These are phyloP conservation scores for Metschnikowia proteae DNA, from an alignment of 805 yeast species.

Conservation along the genomic window DNA sequence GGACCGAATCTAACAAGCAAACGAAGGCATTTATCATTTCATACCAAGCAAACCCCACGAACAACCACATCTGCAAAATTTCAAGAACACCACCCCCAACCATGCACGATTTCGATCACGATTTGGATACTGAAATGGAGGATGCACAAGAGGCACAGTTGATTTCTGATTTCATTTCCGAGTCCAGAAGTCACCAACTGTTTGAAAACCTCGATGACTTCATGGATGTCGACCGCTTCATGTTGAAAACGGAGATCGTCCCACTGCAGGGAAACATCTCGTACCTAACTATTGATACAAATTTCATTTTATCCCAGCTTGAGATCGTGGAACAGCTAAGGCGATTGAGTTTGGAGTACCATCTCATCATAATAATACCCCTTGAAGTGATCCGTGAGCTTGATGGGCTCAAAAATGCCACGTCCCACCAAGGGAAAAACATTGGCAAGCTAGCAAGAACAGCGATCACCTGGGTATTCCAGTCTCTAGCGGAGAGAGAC, in stretches of 20 bases:
- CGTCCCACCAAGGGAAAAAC: conserved; percentile 20
- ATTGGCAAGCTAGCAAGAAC: conserved; percentile 59
- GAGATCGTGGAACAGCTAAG: conserved; percentile 52
- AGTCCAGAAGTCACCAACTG: conserved; percentile 8
- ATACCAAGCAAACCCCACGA: neutral
- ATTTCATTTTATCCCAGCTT: conserved; percentile 71
- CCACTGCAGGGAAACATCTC: conserved; percentile 25
- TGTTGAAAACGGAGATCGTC: conserved; percentile 12
- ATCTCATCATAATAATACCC: conserved; percentile 63
- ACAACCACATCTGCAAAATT: neutral
- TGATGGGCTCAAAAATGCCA: conserved; percentile 68
- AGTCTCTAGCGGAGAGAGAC: conserved; percentile 48
- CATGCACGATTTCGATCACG: neutral
- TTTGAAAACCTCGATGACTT: conserved; percentile 8
- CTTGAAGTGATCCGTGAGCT: conserved; percentile 66
- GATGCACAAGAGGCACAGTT: conserved; percentile 41
- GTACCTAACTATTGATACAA: conserved; percentile 73
- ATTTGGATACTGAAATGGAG: conserved; percentile 34
- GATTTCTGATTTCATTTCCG: conserved; percentile 39
- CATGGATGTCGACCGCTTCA: conserved; percentile 17
- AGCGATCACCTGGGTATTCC: conserved; percentile 78
- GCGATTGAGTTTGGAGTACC: conserved; percentile 35
- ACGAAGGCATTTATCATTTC: no score
- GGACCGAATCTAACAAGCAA: no score
- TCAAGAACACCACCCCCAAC: neutral